Conservation (phyloP, 2,329 filamentous ascomycete genomes). For the Coleophoma crateriformis region DNA sequence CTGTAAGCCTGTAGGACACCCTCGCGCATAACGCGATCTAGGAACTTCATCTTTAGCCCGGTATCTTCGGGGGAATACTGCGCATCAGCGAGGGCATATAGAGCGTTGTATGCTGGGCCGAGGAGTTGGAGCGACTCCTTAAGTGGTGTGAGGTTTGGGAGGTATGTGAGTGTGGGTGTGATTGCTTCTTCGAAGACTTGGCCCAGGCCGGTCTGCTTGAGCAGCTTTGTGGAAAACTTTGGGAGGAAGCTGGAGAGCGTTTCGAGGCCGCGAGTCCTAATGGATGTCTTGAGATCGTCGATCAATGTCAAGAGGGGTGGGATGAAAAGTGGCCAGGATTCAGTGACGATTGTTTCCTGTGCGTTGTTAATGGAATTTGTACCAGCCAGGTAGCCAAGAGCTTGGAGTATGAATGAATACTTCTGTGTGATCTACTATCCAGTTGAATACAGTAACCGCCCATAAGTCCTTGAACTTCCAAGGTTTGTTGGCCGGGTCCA, state of each 20-base stretch:
- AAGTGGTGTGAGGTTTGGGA: conserved; percentile 74
- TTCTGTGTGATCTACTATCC: conserved; percentile 48
- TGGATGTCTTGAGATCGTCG: conserved; percentile 52
- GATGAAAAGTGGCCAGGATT: conserved; percentile 62
- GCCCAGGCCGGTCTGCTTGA: conserved; percentile 59
- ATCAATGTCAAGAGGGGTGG: conserved; percentile 65
- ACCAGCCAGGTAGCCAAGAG: neutral
- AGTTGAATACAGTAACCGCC: conserved; percentile 52
- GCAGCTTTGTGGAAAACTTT: conserved; percentile 44
- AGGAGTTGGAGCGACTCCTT: conserved; percentile 63
- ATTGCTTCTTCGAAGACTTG: conserved; percentile 64
- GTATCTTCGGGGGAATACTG: conserved; percentile 10
- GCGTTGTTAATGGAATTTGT: neutral
- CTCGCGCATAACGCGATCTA: conserved; percentile 50
- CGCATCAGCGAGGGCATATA: conserved; percentile 48
- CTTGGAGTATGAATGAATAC: conserved; percentile 29
- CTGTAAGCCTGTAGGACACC: conserved; percentile 49
- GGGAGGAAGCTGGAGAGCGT: conserved; percentile 49
- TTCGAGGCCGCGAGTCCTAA: conserved; percentile 50
- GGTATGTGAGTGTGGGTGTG: conserved; percentile 66
- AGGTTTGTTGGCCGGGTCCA: conserved; percentile 41
- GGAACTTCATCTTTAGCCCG: conserved; percentile 28
- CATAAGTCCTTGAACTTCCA: conserved; percentile 55
- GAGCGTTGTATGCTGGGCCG: conserved; percentile 56
- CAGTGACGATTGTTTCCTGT: conserved; percentile 38